These are phyloP conservation scores for Metarhizium humberi DNA, from an alignment of 2,329 filamentous ascomycete genomes.

Conservation along the genomic window DNA sequence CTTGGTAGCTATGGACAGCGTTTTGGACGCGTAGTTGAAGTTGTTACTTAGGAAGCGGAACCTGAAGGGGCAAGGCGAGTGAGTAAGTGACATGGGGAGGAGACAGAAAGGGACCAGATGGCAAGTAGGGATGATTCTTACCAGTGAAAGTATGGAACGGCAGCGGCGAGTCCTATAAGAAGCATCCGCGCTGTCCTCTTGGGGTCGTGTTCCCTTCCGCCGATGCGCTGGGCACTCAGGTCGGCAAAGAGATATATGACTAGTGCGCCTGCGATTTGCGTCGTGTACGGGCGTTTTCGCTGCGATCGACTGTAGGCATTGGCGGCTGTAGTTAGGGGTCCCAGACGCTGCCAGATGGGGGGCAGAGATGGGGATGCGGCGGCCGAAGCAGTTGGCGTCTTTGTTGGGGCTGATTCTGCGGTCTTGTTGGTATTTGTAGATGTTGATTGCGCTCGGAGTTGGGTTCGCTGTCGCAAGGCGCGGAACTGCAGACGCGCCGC, in stretches of 20 bases:
- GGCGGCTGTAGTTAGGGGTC: conserved; percentile 43
- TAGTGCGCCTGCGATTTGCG: conserved; percentile 67
- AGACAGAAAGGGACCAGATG: background rate
- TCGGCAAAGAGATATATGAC: conserved; percentile 75
- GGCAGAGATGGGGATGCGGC: background rate
- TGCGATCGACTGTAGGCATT: conserved; percentile 63
- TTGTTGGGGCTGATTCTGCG: background rate
- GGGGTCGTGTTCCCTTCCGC: conserved; percentile 55
- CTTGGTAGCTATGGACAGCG: conserved; percentile 64
- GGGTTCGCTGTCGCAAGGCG: background rate
- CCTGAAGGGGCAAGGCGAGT: conserved; percentile 31
- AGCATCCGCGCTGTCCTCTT: conserved; percentile 61
- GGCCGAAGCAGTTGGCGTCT: background rate
- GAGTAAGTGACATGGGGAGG: background rate
- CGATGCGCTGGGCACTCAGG: conserved; percentile 64
- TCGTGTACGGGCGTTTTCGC: conserved; percentile 62
- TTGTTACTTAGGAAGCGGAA: conserved; percentile 69
- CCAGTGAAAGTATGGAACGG: conserved; percentile 78
- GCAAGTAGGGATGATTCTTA: conserved; percentile 25
- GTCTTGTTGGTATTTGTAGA: background rate
- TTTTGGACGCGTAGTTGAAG: conserved; percentile 75
- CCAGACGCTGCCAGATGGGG: conserved; percentile 47
- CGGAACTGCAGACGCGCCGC: background rate
- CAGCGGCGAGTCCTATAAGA: conserved; percentile 61
- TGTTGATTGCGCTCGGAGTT: background rate